A percentile compares a stretch with the other conserved stretches of the same genome.
phyloP scores from a whole-genome alignment of 192 early-diverging fungal species.

The Entomortierella beljakovae region DNA sequence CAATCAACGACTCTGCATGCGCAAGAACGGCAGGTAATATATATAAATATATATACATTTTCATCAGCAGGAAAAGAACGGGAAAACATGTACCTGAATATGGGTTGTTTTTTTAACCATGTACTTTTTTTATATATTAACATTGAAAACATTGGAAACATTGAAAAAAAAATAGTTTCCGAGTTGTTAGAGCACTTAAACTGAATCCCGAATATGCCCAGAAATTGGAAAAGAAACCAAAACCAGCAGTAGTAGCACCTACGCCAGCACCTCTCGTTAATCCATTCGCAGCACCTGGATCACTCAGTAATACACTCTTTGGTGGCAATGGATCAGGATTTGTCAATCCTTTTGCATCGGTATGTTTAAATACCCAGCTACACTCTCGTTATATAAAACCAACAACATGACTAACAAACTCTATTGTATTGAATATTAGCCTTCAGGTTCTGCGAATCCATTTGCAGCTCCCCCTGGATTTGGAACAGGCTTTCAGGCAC shows the following conservation, averaged over 20 bases:
- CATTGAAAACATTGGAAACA: too few species aligned
- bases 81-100: too few species aligned
- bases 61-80: too few species aligned
- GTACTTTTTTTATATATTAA: constrained; percentile 3
- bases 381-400: too few species aligned
- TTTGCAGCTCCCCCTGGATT: constrained; percentile 45
- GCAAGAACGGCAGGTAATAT: constrained; percentile 70
- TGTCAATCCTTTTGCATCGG: constrained; percentile 44
- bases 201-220: constrained; percentile 73
- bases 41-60: too few species aligned
- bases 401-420: background rate
- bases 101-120: too few species aligned
- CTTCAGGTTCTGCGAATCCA: constrained; percentile 13
- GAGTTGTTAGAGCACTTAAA: constrained; percentile 70
- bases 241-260: constrained; percentile 13
- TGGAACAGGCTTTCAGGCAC: background rate
- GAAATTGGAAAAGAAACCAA: constrained; percentile 59
- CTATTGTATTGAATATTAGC: constrained; percentile 1
- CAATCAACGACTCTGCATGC: constrained; percentile 79
- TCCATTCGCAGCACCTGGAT: constrained; percentile 38
- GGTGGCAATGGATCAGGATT: constrained; percentile 37
- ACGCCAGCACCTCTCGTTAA: background rate
- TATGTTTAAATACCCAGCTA: background rate
- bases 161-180: constrained; percentile 64
- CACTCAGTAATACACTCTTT: constrained; percentile 39